Percentiles rank a stretch among this genome's conserved stretches.
These are phyloP conservation scores for Hypoxylon sp. DNA, from an alignment of 2,329 filamentous ascomycete genomes.

Conservation along the genomic window DNA sequence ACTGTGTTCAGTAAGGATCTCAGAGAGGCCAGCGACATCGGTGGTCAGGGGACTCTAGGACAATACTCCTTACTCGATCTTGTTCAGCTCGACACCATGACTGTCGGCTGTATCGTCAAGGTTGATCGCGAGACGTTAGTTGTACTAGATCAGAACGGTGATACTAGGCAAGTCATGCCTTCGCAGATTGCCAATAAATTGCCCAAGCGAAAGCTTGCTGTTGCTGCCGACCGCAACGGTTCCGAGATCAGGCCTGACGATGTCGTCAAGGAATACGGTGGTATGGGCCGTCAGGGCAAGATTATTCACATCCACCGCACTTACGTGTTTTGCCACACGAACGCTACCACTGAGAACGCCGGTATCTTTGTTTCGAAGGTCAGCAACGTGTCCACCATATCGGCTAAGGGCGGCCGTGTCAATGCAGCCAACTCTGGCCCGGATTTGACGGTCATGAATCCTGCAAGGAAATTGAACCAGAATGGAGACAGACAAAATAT, in stretches of 20 bases:
- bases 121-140: slow-evolving; percentile 93
- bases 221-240: slow-evolving; percentile 92
- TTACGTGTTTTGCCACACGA: slow-evolving; percentile 91
- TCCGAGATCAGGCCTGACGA: slow-evolving; percentile 94
- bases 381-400: slow-evolving; percentile 87
- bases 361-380: slow-evolving; percentile 90
- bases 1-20: slow-evolving; percentile 98
- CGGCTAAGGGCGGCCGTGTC: slow-evolving; percentile 91
- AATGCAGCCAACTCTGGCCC: slow-evolving; percentile 72
- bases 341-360: slow-evolving; percentile 85
- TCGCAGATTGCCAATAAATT: slow-evolving; percentile 94
- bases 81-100: slow-evolving; percentile 92
- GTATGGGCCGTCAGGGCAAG: slow-evolving; percentile 86
- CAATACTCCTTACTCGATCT: slow-evolving; percentile 94
- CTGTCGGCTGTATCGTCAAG: slow-evolving; percentile 93
- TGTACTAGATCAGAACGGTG: slow-evolving; percentile 90
- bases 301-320: slow-evolving; percentile 95
- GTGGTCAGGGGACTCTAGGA: slow-evolving; percentile 84
- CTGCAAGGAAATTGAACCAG: slow-evolving; percentile 81
- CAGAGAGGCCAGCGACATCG: slow-evolving; percentile 91
- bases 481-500: slow-evolving; percentile 65
- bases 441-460: slow-evolving; percentile 92
- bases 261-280: slow-evolving; percentile 89
- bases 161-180: slow-evolving; percentile 83
- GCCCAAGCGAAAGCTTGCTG: slow-evolving; percentile 82